A percentile compares a stretch with the other conserved stretches of the same genome.
phyloP scores from a whole-genome alignment of 140 eudicot genomes.

The Senecio squalidus region DNA sequence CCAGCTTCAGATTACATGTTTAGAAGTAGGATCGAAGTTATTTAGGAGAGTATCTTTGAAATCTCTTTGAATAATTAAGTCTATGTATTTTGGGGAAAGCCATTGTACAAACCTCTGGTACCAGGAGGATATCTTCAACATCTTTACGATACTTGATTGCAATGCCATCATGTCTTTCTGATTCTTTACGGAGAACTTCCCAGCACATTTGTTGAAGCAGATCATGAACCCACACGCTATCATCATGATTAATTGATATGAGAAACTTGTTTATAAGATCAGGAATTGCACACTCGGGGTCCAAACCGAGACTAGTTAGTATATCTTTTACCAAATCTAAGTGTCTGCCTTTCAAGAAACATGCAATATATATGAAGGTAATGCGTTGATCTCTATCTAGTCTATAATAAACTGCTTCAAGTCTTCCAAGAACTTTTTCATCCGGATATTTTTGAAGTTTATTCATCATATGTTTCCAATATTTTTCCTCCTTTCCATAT shows the following conservation, averaged over 20 bases:
- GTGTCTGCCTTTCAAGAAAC: conserved; percentile 22
- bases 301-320: conserved; percentile 8
- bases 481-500: conserved; percentile 5
- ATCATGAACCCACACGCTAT: conserved; percentile 25
- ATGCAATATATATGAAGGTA: conserved; percentile 19
- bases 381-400: background rate
- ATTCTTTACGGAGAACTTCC: conserved; percentile 8
- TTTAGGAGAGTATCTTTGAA: background rate
- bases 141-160: background rate
- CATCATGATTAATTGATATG: conserved; percentile 7
- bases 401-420: conserved; percentile 14
- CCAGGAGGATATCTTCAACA: background rate
- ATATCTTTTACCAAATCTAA: conserved; percentile 12
- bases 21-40: background rate
- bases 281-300: background rate
- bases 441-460: conserved; percentile 1
- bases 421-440: conserved; percentile 7
- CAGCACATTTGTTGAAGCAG: conserved; percentile 23
- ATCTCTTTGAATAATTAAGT: too few species aligned
- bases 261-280: conserved; percentile 15
- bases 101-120: conserved; percentile 3
- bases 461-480: conserved; percentile 7
- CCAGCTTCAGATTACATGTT: background rate
- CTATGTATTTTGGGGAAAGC: too few species aligned
- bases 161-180: background rate